Percentiles rank a stretch among this genome's conserved stretches.
phyloP scores from a whole-genome alignment of 148 eudicot species.

The Arbutus unedo region DNA sequence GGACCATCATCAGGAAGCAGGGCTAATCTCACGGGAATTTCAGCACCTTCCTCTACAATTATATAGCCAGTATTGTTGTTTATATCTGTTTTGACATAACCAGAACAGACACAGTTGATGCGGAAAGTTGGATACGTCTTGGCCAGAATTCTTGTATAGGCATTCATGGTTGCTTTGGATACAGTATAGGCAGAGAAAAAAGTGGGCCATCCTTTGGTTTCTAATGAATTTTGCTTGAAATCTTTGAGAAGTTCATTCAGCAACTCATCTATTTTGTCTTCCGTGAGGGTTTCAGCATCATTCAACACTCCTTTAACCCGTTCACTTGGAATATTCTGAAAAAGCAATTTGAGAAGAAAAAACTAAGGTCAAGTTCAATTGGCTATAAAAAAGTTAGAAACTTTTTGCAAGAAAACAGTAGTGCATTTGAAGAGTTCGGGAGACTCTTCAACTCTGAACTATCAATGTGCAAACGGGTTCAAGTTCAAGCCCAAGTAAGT shows the following conservation, averaged over 20 bases:
- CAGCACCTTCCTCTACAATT: conserved; percentile 47
- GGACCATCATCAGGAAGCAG: conserved; percentile 38
- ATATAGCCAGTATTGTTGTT: conserved; percentile 19
- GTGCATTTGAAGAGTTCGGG: too few species aligned
- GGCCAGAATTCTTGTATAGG: conserved; percentile 31
- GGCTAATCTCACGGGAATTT: conserved; percentile 36
- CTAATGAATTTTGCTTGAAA: conserved; percentile 15
- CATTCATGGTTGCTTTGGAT: conserved; percentile 33
- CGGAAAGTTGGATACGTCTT: conserved; percentile 23
- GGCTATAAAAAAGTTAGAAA: background rate
- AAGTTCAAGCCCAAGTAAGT: too few species aligned
- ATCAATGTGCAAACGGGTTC: too few species aligned
- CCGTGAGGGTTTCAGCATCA: conserved; percentile 41
- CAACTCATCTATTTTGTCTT: conserved; percentile 34
- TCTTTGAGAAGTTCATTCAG: conserved; percentile 35
- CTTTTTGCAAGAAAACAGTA: background rate
- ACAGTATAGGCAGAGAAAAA: conserved; percentile 14
- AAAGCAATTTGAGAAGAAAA: background rate
- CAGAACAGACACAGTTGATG: conserved; percentile 48
- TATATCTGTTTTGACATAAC: conserved; percentile 44
- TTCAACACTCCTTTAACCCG: conserved; percentile 30
- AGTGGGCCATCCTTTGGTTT: conserved; percentile 25
- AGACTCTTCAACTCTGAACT: too few species aligned
- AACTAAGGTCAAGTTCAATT: background rate
- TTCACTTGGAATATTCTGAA: conserved; percentile 25